These are phyloP conservation scores for Leccinum pachyderme DNA, from an alignment of 1,284 basidiomycete species.

Conservation along the genomic window DNA sequence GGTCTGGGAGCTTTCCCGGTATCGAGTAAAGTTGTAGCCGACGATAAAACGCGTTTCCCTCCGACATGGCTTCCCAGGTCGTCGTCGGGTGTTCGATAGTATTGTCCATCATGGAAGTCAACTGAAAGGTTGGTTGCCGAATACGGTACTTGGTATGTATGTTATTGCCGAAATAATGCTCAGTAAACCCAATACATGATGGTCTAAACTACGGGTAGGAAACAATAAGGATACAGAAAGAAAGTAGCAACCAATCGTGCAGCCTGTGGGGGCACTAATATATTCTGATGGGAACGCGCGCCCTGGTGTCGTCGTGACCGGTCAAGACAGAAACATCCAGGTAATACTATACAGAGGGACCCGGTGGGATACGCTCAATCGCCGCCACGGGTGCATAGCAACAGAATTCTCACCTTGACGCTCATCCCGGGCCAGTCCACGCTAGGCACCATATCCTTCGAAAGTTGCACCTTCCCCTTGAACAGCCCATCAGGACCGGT, in stretches of 20 bases:
- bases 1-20: slow-evolving; percentile 74
- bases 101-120: slow-evolving; percentile 23
- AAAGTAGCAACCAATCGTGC: neutral
- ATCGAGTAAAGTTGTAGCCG: slow-evolving; percentile 84
- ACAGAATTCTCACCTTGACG: slow-evolving; percentile 51
- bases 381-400: slow-evolving; percentile 1
- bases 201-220: slow-evolving; percentile 5
- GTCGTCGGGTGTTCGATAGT: slow-evolving; percentile 69
- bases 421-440: slow-evolving; percentile 64
- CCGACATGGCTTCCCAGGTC: slow-evolving; percentile 79
- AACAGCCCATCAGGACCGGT: slow-evolving; percentile 63
- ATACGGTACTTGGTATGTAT: slow-evolving; percentile 2
- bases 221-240: slow-evolving; percentile 2
- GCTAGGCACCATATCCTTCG: slow-evolving; percentile 58
- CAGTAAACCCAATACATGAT: neutral
- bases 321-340: slow-evolving; percentile 64
- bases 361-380: slow-evolving; percentile 9
- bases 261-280: slow-evolving; percentile 33
- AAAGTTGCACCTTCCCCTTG: slow-evolving; percentile 53
- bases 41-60: slow-evolving; percentile 76
- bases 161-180: neutral
- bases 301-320: slow-evolving; percentile 58
- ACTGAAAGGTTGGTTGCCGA: neutral
- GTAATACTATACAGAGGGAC: slow-evolving; percentile 52
- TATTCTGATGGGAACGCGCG: slow-evolving; percentile 57